Percentiles rank a stretch among this genome's conserved stretches.
Evolutionary conservation across 73 alveolate genomes (phyloP).

Genomic region (Paramecium sonneborni): DNA sequence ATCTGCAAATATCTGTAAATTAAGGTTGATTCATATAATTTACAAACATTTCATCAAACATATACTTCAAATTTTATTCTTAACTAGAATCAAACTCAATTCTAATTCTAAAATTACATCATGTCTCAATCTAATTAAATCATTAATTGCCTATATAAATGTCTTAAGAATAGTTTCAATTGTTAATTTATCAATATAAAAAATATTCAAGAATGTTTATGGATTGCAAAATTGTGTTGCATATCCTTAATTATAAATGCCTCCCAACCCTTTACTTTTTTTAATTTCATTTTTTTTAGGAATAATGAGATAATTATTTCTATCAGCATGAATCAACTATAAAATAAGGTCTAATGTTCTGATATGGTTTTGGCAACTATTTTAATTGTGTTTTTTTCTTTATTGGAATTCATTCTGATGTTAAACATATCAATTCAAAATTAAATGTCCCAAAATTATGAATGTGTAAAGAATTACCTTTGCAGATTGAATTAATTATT

Average conservation of each 20-base stretch:
- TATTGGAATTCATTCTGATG: neutral
- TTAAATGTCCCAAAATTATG: constrained; percentile 27
- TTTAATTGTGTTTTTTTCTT: neutral
- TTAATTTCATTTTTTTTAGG: neutral
- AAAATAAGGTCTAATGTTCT: constrained; percentile 6
- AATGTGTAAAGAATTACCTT: neutral
- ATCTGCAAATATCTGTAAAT: neutral
- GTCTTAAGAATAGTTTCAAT: neutral
- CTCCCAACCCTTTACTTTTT: neutral
- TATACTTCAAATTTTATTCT: neutral
- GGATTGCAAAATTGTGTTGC: constrained; percentile 2
- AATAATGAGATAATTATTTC: neutral
- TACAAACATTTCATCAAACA: neutral
- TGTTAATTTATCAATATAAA: constrained; percentile 9
- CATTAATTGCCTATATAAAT: constrained; percentile 2
- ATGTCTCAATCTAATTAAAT: neutral
- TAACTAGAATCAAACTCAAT: neutral
- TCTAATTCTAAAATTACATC: neutral
- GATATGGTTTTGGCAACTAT: constrained; percentile 4
- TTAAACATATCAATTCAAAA: neutral
- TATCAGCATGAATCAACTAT: neutral
- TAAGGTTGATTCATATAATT: neutral
- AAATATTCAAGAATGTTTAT: neutral
- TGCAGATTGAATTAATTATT: neutral
- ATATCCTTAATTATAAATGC: neutral